Percentiles rank a stretch among this genome's conserved stretches.
These are phyloP conservation scores for Colletotrichum sp. DNA, from an alignment of 2,329 filamentous ascomycete species.

Conservation along the genomic window DNA sequence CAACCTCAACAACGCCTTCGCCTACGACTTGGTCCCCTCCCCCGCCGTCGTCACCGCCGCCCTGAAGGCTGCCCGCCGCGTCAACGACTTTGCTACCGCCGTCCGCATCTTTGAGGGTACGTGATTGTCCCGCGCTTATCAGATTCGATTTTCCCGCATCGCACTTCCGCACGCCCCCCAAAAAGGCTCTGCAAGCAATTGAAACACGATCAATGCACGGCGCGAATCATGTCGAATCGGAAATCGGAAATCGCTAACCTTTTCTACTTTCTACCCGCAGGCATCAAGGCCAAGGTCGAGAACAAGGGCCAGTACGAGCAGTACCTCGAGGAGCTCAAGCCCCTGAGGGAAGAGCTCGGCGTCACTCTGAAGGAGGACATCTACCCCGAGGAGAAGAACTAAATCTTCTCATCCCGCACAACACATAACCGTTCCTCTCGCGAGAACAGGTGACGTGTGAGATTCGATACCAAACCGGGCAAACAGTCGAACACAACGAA, in stretches of 20 bases:
- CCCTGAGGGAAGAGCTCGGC: constrained; percentile 91
- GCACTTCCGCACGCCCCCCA: neutral
- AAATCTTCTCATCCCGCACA: constrained; percentile 18
- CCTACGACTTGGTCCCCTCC: constrained; percentile 98
- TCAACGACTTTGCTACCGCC: constrained; percentile 98
- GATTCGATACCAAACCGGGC: neutral
- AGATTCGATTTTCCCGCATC: neutral
- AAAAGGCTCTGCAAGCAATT: neutral
- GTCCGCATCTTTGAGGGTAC: constrained; percentile 98
- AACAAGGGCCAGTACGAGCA: constrained; percentile 97
- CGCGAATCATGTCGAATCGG: neutral
- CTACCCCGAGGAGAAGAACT: constrained; percentile 72
- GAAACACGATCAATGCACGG: neutral
- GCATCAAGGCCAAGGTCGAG: constrained; percentile 99
- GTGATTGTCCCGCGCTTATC: constrained; percentile 29
- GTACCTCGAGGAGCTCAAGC: constrained; percentile 93
- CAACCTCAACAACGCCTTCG: constrained; percentile 99
- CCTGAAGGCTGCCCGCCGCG: constrained; percentile 89
- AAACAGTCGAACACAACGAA: neutral
- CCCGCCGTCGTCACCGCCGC: constrained; percentile 90
- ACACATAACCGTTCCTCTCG: neutral
- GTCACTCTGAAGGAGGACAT: constrained; percentile 90
- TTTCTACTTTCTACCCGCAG: constrained; percentile 47
- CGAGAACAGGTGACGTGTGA: neutral
- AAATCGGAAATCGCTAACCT: neutral